These are phyloP conservation scores for Fusarium falciforme DNA, from an alignment of 2,329 filamentous ascomycete species.

Conservation along the genomic window DNA sequence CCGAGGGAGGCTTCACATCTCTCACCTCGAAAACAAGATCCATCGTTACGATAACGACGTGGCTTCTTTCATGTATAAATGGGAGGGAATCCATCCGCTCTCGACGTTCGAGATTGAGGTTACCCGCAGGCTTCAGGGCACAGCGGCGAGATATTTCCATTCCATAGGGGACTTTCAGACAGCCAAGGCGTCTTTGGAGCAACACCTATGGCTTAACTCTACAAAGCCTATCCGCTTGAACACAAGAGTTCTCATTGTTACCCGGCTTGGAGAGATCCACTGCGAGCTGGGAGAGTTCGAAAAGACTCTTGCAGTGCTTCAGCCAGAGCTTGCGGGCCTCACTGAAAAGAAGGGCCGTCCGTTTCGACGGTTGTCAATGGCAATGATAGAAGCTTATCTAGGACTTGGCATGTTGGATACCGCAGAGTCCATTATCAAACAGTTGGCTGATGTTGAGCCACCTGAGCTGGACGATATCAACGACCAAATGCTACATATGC, in stretches of 20 bases:
- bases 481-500: constrained; percentile 48
- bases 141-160: constrained; percentile 48
- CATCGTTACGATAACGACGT: constrained; percentile 47
- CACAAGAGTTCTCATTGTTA: constrained; percentile 42
- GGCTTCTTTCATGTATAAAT: constrained; percentile 45
- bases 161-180: constrained; percentile 48
- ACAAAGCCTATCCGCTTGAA: constrained; percentile 43
- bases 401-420: constrained; percentile 31
- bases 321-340: constrained; percentile 35
- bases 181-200: constrained; percentile 45
- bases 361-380: constrained; percentile 42
- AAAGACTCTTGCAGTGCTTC: constrained; percentile 35
- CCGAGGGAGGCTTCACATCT: constrained; percentile 48
- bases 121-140: constrained; percentile 47
- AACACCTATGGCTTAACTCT: constrained; percentile 42
- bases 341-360: constrained; percentile 33
- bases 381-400: constrained; percentile 39
- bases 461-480: constrained; percentile 45
- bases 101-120: constrained; percentile 50
- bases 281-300: constrained; percentile 44
- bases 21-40: constrained; percentile 50
- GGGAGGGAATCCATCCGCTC: constrained; percentile 44
- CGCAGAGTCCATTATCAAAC: constrained; percentile 22
- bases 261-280: constrained; percentile 45
- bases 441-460: constrained; percentile 32